Evolutionary conservation across 2,329 filamentous ascomycete species (phyloP).

Genomic region (Neopestalotiopsis clavispora): DNA sequence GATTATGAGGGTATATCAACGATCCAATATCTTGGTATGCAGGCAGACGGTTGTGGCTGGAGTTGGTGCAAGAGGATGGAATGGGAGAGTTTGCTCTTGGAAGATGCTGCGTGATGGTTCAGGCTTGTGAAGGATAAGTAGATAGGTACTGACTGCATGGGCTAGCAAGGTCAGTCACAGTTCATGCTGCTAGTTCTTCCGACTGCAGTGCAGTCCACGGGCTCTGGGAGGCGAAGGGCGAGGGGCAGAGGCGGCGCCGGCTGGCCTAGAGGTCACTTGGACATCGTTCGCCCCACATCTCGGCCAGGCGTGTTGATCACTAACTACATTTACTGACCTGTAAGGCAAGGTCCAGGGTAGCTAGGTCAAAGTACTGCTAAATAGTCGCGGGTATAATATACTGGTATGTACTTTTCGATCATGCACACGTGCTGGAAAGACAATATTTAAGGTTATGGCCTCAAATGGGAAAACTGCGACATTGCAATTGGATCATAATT

Average conservation of each 20-base stretch:
- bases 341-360: neutral
- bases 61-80: neutral
- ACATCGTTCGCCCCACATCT: neutral
- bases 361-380: neutral
- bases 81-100: neutral
- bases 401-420: neutral
- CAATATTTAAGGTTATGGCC: too few species aligned
- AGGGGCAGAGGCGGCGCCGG: neutral
- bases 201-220: neutral
- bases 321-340: neutral
- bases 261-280: neutral
- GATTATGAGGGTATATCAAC: neutral
- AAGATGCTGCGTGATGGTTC: neutral
- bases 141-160: too few species aligned
- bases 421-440: too few species aligned
- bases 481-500: neutral
- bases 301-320: neutral
- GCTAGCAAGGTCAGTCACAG: neutral
- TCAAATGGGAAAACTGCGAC: too few species aligned
- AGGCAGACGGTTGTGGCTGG: neutral
- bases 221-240: slow-evolving; percentile 1
- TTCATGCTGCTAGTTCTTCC: neutral
- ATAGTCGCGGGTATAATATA: neutral
- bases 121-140: neutral
- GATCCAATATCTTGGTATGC: neutral